Evolutionary conservation across 176 grass and related monocot genomes (phyloP).

Genomic region (Eleusine indica): DNA sequence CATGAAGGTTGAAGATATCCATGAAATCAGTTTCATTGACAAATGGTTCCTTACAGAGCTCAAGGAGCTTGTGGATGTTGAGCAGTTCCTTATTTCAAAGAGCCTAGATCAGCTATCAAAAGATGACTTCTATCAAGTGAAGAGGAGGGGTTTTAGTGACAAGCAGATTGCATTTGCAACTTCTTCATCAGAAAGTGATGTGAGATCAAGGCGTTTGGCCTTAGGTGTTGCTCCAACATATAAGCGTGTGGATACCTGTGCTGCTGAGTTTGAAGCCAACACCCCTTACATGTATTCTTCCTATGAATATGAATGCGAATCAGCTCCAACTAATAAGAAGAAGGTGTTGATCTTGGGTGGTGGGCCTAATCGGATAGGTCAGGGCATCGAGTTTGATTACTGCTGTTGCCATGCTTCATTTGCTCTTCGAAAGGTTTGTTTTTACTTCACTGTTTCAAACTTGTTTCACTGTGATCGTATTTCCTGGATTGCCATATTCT

Average conservation of each 20-base stretch:
- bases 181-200: conserved; percentile 75
- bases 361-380: conserved; percentile 95
- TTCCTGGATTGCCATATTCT: conserved; percentile 1
- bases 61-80: conserved; percentile 81
- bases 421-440: conserved; percentile 78
- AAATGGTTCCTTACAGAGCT: conserved; percentile 92
- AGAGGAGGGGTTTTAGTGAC: conserved; percentile 93
- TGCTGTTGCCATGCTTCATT: conserved; percentile 99
- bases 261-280: conserved; percentile 98
- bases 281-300: conserved; percentile 99
- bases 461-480: not conserved
- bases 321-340: conserved; percentile 76
- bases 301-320: conserved; percentile 97
- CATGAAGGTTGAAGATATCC: conserved; percentile 86
- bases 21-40: conserved; percentile 88
- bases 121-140: conserved; percentile 87
- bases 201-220: conserved; percentile 67
- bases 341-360: conserved; percentile 99
- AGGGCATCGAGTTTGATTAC: conserved; percentile 98
- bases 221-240: conserved; percentile 79
- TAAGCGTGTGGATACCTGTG: conserved; percentile 98
- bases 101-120: conserved; percentile 69
- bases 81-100: conserved; percentile 63
- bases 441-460: not conserved
- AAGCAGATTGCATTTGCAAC: conserved; percentile 90